Conservation (phyloP, 73 alveolate genomes). For the Tetrahymena borealis region DNA sequence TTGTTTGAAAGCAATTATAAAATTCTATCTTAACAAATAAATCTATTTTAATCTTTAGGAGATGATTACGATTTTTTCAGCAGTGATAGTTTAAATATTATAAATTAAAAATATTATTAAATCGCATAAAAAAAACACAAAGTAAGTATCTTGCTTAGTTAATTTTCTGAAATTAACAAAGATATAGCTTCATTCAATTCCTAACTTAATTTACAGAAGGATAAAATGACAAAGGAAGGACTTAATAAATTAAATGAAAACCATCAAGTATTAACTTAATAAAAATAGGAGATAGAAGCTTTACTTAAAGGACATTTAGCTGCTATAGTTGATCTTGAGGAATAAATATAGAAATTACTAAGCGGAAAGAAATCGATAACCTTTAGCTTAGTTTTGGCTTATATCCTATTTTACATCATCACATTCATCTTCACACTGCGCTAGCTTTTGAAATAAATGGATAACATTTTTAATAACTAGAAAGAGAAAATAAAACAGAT, state of each 20-base stretch:
- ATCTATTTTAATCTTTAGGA: not conserved
- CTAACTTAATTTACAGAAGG: too few species aligned
- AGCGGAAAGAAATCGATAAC: not conserved
- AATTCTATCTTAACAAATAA: not conserved
- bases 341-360: not conserved
- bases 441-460: not conserved
- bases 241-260: not conserved
- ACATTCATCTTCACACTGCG: not conserved
- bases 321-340: not conserved
- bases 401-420: not conserved
- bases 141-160: not conserved
- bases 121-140: not conserved
- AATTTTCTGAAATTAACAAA: not conserved
- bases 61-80: not conserved
- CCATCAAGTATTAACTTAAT: not conserved
- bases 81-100: not conserved
- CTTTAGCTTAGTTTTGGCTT: not conserved
- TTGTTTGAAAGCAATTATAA: not conserved
- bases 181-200: too few species aligned
- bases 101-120: not conserved
- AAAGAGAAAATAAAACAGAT: not conserved
- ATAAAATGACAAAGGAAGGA: too few species aligned
- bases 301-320: not conserved
- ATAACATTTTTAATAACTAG: not conserved
- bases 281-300: not conserved